These are phyloP conservation scores for Eremochloa ophiuroides DNA, from an alignment of 176 grass and related monocot genomes.

Conservation along the genomic window DNA sequence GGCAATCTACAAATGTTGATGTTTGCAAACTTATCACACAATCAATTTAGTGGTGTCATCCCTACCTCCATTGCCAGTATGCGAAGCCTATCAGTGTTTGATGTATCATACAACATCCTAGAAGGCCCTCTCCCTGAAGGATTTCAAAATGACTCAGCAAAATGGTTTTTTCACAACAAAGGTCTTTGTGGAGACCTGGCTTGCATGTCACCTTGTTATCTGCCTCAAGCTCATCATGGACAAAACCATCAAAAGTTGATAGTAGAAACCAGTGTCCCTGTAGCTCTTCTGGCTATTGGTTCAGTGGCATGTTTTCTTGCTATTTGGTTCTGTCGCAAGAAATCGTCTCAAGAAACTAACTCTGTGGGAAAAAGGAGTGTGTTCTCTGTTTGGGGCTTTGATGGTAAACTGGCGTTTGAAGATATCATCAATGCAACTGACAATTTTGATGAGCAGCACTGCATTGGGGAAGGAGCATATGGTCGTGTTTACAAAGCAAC, in stretches of 20 bases:
- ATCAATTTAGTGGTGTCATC: background rate
- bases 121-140: background rate
- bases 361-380: too few relatives aligned
- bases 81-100: background rate
- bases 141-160: background rate
- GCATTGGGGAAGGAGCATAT: background rate
- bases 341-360: background rate
- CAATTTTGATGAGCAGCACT: background rate
- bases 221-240: background rate
- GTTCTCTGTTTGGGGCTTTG: background rate
- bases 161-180: background rate
- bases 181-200: background rate
- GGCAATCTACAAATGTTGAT: background rate
- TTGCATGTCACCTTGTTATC: background rate
- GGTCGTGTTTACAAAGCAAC: background rate
- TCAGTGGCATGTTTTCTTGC: background rate
- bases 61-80: background rate
- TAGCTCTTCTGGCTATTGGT: background rate
- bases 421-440: background rate
- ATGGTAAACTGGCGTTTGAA: background rate
- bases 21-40: background rate
- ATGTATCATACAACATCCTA: background rate
- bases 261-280: background rate
- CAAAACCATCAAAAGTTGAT: background rate
- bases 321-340: background rate